A percentile compares a stretch with the other conserved stretches of the same genome.
These are phyloP conservation scores for Mycosphaerella sp. DNA, from an alignment of 2,329 filamentous ascomycete genomes.

Conservation along the genomic window DNA sequence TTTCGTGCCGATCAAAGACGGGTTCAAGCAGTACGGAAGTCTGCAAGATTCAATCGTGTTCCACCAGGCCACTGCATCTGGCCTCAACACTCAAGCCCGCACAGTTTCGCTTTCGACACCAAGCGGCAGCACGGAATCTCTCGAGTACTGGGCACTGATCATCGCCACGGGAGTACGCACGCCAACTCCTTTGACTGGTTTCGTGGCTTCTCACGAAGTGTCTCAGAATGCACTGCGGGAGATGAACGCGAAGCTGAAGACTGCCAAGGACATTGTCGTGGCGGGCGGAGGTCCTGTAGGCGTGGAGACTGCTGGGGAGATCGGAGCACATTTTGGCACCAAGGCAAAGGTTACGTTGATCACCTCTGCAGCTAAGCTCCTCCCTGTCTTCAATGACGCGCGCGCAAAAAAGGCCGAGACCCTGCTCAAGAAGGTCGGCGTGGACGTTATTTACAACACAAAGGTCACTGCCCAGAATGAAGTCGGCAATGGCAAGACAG, in stretches of 20 bases:
- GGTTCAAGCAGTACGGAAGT: conserved; percentile 47
- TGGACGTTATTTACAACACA: conserved; percentile 33
- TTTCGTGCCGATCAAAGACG: conserved; percentile 45
- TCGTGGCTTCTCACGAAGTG: conserved; percentile 35
- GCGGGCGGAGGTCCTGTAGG: conserved; percentile 36
- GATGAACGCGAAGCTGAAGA: conserved; percentile 31
- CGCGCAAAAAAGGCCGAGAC: conserved; percentile 41
- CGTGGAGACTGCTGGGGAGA: conserved; percentile 37
- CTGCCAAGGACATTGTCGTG: conserved; percentile 34
- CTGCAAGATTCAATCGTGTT: conserved; percentile 38
- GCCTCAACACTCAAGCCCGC: conserved; percentile 41
- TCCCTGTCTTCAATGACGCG: conserved; percentile 38
- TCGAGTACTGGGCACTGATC: conserved; percentile 51
- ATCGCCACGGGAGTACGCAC: conserved; percentile 51
- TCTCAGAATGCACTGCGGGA: conserved; percentile 31
- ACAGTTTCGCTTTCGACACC: conserved; percentile 41
- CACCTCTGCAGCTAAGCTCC: conserved; percentile 37
- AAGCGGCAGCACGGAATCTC: conserved; percentile 28
- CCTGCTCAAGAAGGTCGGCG: conserved; percentile 44
- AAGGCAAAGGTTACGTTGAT: conserved; percentile 43
- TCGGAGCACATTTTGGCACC: conserved; percentile 35
- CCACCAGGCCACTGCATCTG: conserved; percentile 46
- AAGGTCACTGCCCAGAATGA: conserved; percentile 25
- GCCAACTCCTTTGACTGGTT: conserved; percentile 40
- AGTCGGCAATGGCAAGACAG: conserved; percentile 38